Base-by-base conservation (phyloP, 2,329 filamentous ascomycete genomes). In the Lasiodiplodia gonubiensis region DNA sequence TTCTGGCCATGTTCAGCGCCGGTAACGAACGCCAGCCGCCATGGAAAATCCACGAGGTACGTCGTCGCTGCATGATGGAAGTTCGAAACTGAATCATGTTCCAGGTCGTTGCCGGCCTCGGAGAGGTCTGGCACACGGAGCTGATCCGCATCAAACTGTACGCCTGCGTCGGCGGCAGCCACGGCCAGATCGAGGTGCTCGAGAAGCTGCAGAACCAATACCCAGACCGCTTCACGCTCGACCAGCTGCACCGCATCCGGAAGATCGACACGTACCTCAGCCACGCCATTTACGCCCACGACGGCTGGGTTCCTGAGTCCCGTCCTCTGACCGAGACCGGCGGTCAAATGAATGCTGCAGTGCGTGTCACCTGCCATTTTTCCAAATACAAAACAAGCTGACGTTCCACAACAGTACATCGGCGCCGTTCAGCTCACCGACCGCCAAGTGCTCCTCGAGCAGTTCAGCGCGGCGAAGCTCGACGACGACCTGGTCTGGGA, bases 371-470 rank as follows among this genome's bases (percentile, higher is more conserved):
- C 11, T 23, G 5, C n/a, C 18, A 51, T 12, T 11, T 27, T 0
- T 2, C 25, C 48, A 11, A 0, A 4, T 21, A 3, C 8, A 11
- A 51, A 3, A 21, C 18, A n/a, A 25, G 2, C 48, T 51, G 48
- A 51, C 48, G 25, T n/a, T n/a, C 3, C 6, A 51, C 12, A 10
- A 12, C 10, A 51, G 27, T 82, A 80, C 68, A 72, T 76, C 12
- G 75, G 74, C 1, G 80, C 76, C 0, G 74, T 72, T 4, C 79
- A 82, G 63, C 68, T 82, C 4, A 72, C 81, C 6, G 78, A 82
- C 67, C 69, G 70, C 3, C 69, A 78, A 30, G 79, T 81, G 1
- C 69, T 80, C 2, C 71, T 74, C 6, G 71, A 70, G 1, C 74
- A 80, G 39, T 82, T 79, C 66, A 67, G 70, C 4, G 61, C 71